These are phyloP conservation scores for Dunaliella primolecta DNA, from an alignment of 139 green algal genomes.

Conservation along the genomic window DNA sequence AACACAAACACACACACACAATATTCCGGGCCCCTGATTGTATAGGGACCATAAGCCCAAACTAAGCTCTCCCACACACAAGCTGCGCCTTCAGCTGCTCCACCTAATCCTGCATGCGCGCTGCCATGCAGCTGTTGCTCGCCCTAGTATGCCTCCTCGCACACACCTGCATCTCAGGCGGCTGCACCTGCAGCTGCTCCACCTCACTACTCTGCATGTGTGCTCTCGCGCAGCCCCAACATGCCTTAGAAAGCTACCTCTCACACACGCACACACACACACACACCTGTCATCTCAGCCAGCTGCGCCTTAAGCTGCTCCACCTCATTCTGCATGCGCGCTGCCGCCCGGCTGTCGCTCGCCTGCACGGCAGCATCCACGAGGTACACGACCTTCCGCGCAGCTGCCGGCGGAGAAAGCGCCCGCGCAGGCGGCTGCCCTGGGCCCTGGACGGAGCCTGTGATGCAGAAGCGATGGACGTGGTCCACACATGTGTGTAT, in stretches of 20 bases:
- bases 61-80: neutral
- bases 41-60: too few relatives aligned
- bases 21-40: too few relatives aligned
- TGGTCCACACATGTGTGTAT: constrained; percentile 20
- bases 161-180: too few relatives aligned
- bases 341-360: constrained; percentile 17
- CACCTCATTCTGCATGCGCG: constrained; percentile 34
- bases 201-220: too few relatives aligned
- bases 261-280: neutral
- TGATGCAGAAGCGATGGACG: too few relatives aligned
- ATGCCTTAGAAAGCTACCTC: neutral
- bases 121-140: constrained; percentile 17
- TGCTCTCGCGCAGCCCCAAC: too few relatives aligned
- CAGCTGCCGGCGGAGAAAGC: neutral
- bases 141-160: too few relatives aligned
- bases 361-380: constrained; percentile 41
- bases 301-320: constrained; percentile 43
- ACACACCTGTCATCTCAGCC: constrained; percentile 28
- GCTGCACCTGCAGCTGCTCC: too few relatives aligned
- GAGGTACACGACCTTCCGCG: constrained; percentile 4
- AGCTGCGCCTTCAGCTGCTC: constrained; percentile 43
- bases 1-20: too few relatives aligned
- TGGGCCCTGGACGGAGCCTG: neutral
- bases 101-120: constrained; percentile 34
- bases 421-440: neutral